phyloP scores from a whole-genome alignment of 768 basidiomycete genomes.

The Lentinula boryana region DNA sequence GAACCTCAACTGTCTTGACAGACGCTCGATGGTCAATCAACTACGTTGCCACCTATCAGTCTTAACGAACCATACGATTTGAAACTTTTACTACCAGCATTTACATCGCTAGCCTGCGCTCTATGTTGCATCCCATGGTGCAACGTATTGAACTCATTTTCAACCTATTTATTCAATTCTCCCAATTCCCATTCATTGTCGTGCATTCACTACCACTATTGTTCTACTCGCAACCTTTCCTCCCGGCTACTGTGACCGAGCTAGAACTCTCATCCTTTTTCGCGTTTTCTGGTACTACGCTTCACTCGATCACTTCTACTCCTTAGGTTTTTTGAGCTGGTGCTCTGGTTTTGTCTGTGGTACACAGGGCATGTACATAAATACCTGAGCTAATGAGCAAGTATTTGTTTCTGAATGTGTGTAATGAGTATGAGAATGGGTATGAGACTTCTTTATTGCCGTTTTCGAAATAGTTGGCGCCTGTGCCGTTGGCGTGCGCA shows the following conservation, averaged over 20 bases:
- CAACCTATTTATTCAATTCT: neutral
- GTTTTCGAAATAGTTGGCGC: neutral
- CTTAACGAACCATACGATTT: neutral
- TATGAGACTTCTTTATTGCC: no score
- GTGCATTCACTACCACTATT: no score
- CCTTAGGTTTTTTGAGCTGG: no score
- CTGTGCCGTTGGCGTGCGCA: no score
- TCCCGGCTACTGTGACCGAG: no score
- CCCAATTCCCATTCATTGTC: neutral
- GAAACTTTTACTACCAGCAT: neutral
- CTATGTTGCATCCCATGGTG: neutral
- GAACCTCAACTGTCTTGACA: slow-evolving; percentile 11
- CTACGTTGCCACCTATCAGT: slow-evolving; percentile 33
- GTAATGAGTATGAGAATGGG: no score
- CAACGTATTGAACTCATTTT: neutral
- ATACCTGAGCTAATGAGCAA: neutral
- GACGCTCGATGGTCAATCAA: slow-evolving; percentile 43
- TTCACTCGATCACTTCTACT: no score
- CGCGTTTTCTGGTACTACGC: no score
- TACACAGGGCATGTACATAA: neutral
- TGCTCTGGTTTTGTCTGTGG: no score
- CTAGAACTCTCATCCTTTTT: no score
- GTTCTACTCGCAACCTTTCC: no score
- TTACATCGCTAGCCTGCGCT: neutral
- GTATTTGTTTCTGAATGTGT: neutral